phyloP scores from a whole-genome alignment of 1,284 basidiomycete species.

The Papiliotrema fonsecae region DNA sequence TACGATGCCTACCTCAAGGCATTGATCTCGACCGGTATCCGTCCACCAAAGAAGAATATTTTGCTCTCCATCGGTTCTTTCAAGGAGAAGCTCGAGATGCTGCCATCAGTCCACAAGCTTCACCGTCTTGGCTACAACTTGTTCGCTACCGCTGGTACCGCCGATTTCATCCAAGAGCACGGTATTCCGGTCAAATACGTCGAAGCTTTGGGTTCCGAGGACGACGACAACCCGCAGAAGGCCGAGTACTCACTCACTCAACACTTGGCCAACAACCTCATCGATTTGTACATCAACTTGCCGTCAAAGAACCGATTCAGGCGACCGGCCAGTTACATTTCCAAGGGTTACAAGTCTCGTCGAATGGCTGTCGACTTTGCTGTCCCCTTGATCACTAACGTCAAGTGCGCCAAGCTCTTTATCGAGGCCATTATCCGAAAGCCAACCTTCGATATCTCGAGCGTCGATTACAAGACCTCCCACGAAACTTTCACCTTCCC shows the following conservation, averaged over 20 bases:
- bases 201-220: constrained; percentile 74
- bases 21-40: constrained; percentile 91
- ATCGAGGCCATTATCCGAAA: constrained; percentile 90
- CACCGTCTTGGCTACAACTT: constrained; percentile 91
- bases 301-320: constrained; percentile 98
- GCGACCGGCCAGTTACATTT: constrained; percentile 92
- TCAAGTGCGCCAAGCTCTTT: constrained; percentile 97
- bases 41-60: constrained; percentile 66
- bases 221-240: constrained; percentile 68
- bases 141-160: constrained; percentile 93
- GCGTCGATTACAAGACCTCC: constrained; percentile 91
- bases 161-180: constrained; percentile 81
- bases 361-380: constrained; percentile 99
- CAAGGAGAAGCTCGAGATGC: constrained; percentile 94
- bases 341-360: constrained; percentile 93
- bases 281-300: constrained; percentile 98
- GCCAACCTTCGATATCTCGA: constrained; percentile 77
- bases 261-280: constrained; percentile 90
- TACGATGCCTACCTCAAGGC: constrained; percentile 98
- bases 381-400: constrained; percentile 94
- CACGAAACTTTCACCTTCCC: constrained; percentile 88
- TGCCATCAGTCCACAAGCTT: constrained; percentile 96
- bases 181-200: constrained; percentile 67
- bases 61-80: constrained; percentile 65
- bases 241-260: constrained; percentile 93